phyloP scores from a whole-genome alignment of 1,284 basidiomycete genomes.

The Boletus mariae region DNA sequence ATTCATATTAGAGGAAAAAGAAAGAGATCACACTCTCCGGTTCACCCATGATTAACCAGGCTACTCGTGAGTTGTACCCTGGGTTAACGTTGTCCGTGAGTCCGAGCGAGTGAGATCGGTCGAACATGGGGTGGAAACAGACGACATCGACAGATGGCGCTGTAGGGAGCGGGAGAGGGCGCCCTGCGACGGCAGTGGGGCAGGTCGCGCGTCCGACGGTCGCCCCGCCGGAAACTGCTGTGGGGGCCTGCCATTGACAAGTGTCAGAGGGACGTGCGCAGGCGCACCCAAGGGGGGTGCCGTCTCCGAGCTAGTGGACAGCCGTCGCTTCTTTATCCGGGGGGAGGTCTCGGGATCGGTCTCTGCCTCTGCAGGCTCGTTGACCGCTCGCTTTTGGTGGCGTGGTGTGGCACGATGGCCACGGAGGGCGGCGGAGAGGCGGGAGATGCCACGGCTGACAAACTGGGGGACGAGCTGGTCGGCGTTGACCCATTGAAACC shows the following conservation, averaged over 20 bases:
- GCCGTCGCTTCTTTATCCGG: conserved; percentile 26
- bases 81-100: conserved; percentile 24
- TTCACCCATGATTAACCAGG: not conserved
- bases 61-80: conserved; percentile 16
- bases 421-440: conserved; percentile 20
- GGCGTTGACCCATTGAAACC: conserved; percentile 33
- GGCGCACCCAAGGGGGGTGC: conserved; percentile 2
- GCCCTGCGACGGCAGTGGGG: conserved; percentile 12
- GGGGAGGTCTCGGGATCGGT: conserved; percentile 17
- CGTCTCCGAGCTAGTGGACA: conserved; percentile 11
- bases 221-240: conserved; percentile 30
- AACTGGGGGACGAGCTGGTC: conserved; percentile 32
- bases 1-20: conserved; percentile 7
- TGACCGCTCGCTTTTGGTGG: conserved; percentile 26
- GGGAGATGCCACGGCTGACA: conserved; percentile 22
- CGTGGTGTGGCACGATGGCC: conserved; percentile 4
- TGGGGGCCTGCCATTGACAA: conserved; percentile 31
- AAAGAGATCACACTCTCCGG: not conserved
- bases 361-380: conserved; percentile 12
- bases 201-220: conserved; percentile 7
- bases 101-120: conserved; percentile 17
- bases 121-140: conserved; percentile 15
- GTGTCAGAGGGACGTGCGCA: conserved; percentile 12
- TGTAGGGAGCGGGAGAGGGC: conserved; percentile 24
- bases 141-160: conserved; percentile 29